phyloP scores from a whole-genome alignment of 352 stramenopile genomes.

The Phytophthora macrochlamydospora region DNA sequence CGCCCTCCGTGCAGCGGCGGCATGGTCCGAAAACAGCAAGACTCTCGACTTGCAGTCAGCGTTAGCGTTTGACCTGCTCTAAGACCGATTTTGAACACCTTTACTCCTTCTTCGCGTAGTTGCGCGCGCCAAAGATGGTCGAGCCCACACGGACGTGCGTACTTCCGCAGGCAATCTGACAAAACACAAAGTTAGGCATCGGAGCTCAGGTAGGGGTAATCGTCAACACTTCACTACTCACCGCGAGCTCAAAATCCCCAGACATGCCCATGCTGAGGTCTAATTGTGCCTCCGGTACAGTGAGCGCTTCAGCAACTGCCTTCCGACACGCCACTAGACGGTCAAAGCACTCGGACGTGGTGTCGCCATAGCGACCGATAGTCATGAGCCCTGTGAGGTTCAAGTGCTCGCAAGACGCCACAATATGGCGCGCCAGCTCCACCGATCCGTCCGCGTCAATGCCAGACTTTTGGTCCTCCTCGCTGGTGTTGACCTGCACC shows the following conservation, averaged over 20 bases:
- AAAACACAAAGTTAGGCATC: neutral
- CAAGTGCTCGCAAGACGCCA: constrained; percentile 89
- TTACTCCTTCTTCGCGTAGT: constrained; percentile 82
- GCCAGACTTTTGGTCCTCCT: constrained; percentile 97
- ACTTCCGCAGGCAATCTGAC: constrained; percentile 93
- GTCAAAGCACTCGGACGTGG: constrained; percentile 92
- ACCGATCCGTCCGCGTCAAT: constrained; percentile 81
- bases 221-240: constrained; percentile 24
- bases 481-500: constrained; percentile 98
- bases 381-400: constrained; percentile 98
- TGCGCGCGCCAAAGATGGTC: constrained; percentile 97
- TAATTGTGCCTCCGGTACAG: constrained; percentile 69
- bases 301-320: constrained; percentile 68
- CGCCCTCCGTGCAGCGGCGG: constrained; percentile 46
- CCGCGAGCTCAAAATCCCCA: constrained; percentile 96
- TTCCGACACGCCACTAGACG: constrained; percentile 77
- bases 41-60: constrained; percentile 55
- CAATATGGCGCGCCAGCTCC: constrained; percentile 89
- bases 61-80: constrained; percentile 72
- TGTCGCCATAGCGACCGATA: constrained; percentile 96
- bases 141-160: constrained; percentile 97
- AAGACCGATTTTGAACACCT: constrained; percentile 22
- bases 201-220: no score
- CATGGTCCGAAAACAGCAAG: constrained; percentile 55
- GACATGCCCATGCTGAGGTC: constrained; percentile 99